Percentiles rank a stretch among this genome's conserved stretches.
These are phyloP conservation scores for Symmetrospora coprosmae DNA, from an alignment of 768 basidiomycete genomes.

Conservation along the genomic window DNA sequence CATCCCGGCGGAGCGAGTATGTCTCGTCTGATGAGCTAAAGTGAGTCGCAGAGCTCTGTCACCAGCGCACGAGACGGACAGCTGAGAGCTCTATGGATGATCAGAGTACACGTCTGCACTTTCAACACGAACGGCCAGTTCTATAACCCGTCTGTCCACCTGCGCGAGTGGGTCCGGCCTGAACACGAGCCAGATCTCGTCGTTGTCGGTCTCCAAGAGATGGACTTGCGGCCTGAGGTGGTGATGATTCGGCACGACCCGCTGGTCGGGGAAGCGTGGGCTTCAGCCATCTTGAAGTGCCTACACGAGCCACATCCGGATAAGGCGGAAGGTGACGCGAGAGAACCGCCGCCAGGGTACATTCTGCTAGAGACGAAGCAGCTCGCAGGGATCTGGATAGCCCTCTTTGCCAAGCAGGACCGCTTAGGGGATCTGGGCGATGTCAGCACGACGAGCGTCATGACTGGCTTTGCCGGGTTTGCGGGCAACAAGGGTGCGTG, in stretches of 20 bases:
- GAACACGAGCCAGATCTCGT: conserved; percentile 15
- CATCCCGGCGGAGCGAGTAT: not conserved
- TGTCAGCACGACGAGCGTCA: conserved; percentile 10
- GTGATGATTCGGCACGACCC: conserved; percentile 12
- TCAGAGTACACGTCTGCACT: conserved; percentile 2
- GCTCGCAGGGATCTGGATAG: conserved; percentile 15
- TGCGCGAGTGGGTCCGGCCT: not conserved
- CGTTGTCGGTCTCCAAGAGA: conserved; percentile 18
- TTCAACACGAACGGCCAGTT: conserved; percentile 18
- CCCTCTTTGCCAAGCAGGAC: not conserved
- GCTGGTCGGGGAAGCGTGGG: not conserved
- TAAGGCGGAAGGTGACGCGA: too few relatives aligned
- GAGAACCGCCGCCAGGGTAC: not conserved
- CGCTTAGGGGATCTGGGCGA: not conserved
- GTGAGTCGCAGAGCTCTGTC: too few relatives aligned
- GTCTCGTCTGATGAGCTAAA: not conserved
- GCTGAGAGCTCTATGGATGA: not conserved
- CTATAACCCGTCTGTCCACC: not conserved
- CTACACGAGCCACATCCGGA: not conserved
- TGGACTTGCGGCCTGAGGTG: conserved; percentile 17
- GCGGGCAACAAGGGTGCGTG: conserved; percentile 21
- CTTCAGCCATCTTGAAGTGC: not conserved
- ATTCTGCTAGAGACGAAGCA: conserved; percentile 1
- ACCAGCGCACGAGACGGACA: not conserved
- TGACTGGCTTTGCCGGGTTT: conserved; percentile 19